Evolutionary conservation across 2,329 filamentous ascomycete genomes (phyloP).

Genomic region (Sclerotinia minor): DNA sequence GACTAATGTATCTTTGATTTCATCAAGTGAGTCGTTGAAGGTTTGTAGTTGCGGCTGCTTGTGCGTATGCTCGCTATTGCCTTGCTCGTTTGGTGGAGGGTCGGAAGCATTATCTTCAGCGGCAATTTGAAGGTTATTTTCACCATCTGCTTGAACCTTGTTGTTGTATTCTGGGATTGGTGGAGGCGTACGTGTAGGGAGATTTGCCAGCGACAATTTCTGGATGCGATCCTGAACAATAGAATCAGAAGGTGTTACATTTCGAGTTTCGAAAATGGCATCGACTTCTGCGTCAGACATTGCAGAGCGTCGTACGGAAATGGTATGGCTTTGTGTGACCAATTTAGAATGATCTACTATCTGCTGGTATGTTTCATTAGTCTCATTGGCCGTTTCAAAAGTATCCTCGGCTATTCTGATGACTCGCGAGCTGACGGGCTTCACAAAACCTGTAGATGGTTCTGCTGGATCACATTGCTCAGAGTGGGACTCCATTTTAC

Average conservation of each 20-base stretch:
- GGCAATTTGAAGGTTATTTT: neutral
- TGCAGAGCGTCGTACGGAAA: neutral
- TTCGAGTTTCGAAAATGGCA: neutral
- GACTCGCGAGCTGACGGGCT: neutral
- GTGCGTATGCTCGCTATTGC: neutral
- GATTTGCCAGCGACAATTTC: neutral
- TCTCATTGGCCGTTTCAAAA: neutral
- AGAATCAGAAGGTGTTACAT: neutral
- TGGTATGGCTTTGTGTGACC: neutral
- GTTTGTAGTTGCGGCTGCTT: neutral
- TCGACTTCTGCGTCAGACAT: neutral
- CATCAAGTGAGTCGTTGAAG: neutral
- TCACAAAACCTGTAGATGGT: no score
- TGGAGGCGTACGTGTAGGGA: neutral
- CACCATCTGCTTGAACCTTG: neutral
- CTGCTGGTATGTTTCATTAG: neutral
- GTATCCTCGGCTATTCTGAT: neutral
- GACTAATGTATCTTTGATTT: neutral
- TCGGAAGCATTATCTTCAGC: slow-evolving; percentile 9
- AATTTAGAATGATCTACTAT: neutral
- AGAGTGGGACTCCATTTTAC: neutral
- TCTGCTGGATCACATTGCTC: neutral
- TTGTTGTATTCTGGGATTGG: no score
- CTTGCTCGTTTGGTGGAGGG: neutral
- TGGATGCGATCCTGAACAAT: neutral